Base-by-base conservation (phyloP, 352 stramenopile genomes). In the Thraustochytrium striatum region DNA sequence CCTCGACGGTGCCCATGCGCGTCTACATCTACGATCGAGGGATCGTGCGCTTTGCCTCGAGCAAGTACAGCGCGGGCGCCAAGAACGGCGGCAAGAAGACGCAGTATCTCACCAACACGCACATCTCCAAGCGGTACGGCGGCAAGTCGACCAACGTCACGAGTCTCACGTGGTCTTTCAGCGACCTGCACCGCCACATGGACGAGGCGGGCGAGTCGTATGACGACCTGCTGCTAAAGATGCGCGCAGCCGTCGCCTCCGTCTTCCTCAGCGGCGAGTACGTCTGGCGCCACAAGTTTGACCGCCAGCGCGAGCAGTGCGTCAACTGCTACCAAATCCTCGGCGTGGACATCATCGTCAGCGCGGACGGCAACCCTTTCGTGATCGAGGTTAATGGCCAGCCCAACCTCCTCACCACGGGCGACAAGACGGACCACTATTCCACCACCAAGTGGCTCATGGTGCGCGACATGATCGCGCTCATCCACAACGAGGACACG, bases 21-120 rank as follows among this genome's bases (percentile, higher is more conserved):
- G 89, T 93, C 7, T 96, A 96, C 81, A 80, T 95, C 39, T 95
- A 94, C 83, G 86, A 93, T 39, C 89, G 95, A 65, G 91, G 91
- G 3, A 83, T 96, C 57, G 91, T 94, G 36, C 87, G 91, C 44
- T 93, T 96, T 87, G 93, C 88, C 50, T 94, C 91, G 5, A 85
- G 88, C 3, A 85, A 92, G 72, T 97, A 97, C 78, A 33, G 53
- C 13, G 9, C 25, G 50, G 41, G 3, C 19, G 44, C 52, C 47
- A 55, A 25, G 16, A 55, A 21, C 25, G 47, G 25, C 9, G 32
- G 65, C 16, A 7, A 68, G 0, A 3, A 7, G 35, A 61, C 43
- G 8, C 44, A 61, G 35, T 30, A 55, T 16, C 65, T 75, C 21
- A 62, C 65, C 9, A 75, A 75, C 50, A 75, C 65, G 32, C 21